Conservation (phyloP, 768 basidiomycete species). For the Mycena vitilis region DNA sequence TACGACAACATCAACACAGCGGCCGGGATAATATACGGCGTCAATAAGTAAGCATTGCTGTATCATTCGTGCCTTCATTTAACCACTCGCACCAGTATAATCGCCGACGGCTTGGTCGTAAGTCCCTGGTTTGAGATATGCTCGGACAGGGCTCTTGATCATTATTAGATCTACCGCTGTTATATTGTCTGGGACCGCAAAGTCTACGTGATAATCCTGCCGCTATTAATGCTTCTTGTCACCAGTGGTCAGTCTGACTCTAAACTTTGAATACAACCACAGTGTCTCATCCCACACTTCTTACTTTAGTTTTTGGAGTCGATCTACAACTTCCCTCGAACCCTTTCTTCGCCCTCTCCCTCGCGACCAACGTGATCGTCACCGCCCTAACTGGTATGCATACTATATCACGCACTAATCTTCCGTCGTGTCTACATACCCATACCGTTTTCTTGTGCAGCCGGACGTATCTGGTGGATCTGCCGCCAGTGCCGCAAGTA, state of each 20-base stretch:
- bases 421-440: not conserved
- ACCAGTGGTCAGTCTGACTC: constrained; percentile 38
- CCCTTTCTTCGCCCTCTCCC: constrained; percentile 45
- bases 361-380: constrained; percentile 45
- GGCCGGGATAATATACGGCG: constrained; percentile 45
- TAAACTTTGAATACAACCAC: not conserved
- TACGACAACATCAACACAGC: constrained; percentile 40
- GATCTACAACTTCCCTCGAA: constrained; percentile 41
- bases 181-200: constrained; percentile 45
- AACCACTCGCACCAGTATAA: constrained; percentile 38
- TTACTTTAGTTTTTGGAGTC: constrained; percentile 34
- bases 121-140: constrained; percentile 9
- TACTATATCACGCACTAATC: not conserved
- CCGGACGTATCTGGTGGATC: constrained; percentile 10
- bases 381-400: constrained; percentile 44
- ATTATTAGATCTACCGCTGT: constrained; percentile 48
- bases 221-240: constrained; percentile 41
- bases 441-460: not conserved
- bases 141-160: not conserved
- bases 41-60: constrained; percentile 45
- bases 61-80: not conserved
- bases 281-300: not conserved
- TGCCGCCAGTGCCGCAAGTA: not conserved
- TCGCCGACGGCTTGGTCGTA: constrained; percentile 47
- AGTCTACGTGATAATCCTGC: constrained; percentile 43